phyloP scores from a whole-genome alignment of 495 filamentous ascomycete species.

The Neurospora sp. region DNA sequence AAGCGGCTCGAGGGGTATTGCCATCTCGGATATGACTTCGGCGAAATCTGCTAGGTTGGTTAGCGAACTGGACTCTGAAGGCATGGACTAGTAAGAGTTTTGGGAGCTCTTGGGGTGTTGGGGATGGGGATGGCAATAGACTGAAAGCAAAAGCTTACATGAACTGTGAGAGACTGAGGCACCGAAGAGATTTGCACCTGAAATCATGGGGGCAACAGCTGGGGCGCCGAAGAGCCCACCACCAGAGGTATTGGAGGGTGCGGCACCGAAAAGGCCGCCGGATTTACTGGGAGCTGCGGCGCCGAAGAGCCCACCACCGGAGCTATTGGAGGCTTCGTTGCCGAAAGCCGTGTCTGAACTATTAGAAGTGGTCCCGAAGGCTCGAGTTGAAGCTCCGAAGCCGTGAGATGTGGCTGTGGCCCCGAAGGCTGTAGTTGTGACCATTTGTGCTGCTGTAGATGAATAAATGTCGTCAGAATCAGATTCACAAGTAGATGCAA shows the following conservation, averaged over 20 bases:
- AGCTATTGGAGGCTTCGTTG: not conserved
- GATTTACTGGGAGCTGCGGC: not conserved
- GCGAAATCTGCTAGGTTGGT: not conserved
- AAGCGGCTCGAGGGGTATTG: constrained; percentile 8
- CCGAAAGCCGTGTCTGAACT: not conserved
- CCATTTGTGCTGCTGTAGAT: not conserved
- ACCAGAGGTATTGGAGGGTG: not conserved
- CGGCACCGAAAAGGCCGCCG: no score
- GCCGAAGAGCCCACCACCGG: not conserved
- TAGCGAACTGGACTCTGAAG: not conserved
- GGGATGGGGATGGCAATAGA: not conserved
- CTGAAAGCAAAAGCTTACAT: not conserved
- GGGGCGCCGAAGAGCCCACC: no score
- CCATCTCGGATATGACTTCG: not conserved
- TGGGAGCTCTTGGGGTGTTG: not conserved
- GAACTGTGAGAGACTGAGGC: not conserved
- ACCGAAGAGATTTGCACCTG: not conserved
- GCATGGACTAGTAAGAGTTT: not conserved
- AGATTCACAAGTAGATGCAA: not conserved
- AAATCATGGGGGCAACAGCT: no score
- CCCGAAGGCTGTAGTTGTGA: not conserved
- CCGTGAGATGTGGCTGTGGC: not conserved
- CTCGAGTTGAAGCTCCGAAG: not conserved
- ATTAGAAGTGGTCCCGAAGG: not conserved
- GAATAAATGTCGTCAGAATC: not conserved